Evolutionary conservation across 306 rosid species (phyloP).

Genomic region (Trifolium repens): DNA sequence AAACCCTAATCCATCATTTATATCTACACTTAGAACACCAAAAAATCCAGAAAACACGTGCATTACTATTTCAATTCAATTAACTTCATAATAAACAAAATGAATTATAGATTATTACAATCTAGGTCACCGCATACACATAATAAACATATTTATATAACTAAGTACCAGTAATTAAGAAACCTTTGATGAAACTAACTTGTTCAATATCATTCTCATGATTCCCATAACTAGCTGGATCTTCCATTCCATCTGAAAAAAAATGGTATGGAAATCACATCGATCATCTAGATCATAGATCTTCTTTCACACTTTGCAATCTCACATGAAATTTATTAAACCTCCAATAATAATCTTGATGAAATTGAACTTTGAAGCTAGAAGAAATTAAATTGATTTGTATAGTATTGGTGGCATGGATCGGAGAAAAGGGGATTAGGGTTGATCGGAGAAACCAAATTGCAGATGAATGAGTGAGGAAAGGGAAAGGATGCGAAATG

Average conservation of each 20-base stretch:
- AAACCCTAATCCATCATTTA: conserved; percentile 13
- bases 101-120: not conserved
- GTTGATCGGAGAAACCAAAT: not conserved
- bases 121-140: not conserved
- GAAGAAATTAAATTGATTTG: not conserved
- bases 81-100: not conserved
- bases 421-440: not conserved
- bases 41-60: not conserved
- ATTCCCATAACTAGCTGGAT: conserved; percentile 60
- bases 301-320: conserved; percentile 42
- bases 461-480: conserved; percentile 14
- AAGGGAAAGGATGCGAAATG: conserved; percentile 4
- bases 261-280: conserved; percentile 49
- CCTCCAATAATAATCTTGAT: not conserved
- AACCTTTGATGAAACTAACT: conserved; percentile 55
- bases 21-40: not conserved
- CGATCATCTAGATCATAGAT: conserved; percentile 57
- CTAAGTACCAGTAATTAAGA: conserved; percentile 14
- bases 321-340: conserved; percentile 51
- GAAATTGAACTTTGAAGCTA: not conserved
- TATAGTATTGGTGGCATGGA: conserved; percentile 8
- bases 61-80: not conserved
- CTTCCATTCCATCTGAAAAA: conserved; percentile 78
- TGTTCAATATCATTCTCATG: conserved; percentile 61
- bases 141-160: not conserved